Evolutionary conservation across 2,329 filamentous ascomycete species (phyloP), one percentile per base, ranked within the genome.

Genomic region (Epichloe bromicola): DNA sequence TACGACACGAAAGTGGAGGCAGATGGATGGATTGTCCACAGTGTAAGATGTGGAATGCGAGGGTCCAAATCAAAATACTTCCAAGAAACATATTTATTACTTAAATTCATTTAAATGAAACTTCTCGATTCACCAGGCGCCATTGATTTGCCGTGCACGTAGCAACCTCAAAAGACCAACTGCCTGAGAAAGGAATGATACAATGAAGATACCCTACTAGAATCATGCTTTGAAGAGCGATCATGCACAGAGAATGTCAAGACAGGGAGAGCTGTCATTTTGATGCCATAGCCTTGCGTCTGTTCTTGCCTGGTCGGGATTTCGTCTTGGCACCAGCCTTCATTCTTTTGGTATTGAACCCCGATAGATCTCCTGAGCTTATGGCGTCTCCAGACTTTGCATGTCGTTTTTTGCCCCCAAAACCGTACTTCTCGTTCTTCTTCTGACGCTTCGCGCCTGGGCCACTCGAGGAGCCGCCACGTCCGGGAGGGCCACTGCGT

Each of bases 361-460:
- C 81, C 55, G 80, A 80, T 59, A 94, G 71, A 66, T 98, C 93
- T 54, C 80, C 84, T 45, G 83, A 89, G 57, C 87, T 94, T 55
- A 78, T 65, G 46, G 90, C 89, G 68, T 96, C 90, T 59, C 88
- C 88, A 54, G 89, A 95, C 80, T 98, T 98, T 51, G 77, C 70
- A 65, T 89, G 83, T 51, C 85, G 78, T 78, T 98, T 98, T 81
- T 95, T 96, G 60, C 93, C 93, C 54, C 93, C 93, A 63, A 91
- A 95, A 23, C 93, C 93, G 66, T 84, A 97, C 73, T 95, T 96
- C 58, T 86, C 79, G 65, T 98, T 84, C 74, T 94, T 95, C 82
- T 95, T 95, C 66, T 86, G 80, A 54, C 93, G 84, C 75, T 97
- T 97, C 56, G 66, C 61, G 55, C 58, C 41, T 57, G 59, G 30